phyloP scores from a whole-genome alignment of 2,329 filamentous ascomycete species.

The Sarocladium kiliense region DNA sequence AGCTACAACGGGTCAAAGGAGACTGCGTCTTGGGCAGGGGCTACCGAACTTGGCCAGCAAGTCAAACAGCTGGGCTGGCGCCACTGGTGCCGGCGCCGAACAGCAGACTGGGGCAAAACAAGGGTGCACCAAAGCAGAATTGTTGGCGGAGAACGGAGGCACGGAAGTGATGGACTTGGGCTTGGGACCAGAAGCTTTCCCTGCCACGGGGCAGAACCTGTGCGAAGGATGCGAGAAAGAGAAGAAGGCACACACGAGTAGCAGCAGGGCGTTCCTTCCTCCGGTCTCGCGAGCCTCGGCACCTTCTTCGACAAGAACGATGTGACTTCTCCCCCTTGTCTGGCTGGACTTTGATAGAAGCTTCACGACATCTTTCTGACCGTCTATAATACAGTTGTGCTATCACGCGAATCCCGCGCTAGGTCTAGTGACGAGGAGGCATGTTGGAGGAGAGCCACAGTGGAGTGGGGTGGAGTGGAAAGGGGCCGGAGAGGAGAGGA shows the following conservation, averaged over 20 bases:
- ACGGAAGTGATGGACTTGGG: not conserved
- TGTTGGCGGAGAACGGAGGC: not conserved
- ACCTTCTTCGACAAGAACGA: not conserved
- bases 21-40: not conserved
- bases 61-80: not conserved
- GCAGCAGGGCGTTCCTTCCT: not conserved
- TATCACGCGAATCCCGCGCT: slow-evolving; percentile 6
- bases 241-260: not conserved
- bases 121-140: not conserved
- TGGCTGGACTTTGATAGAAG: not conserved
- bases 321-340: not conserved
- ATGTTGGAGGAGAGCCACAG: slow-evolving; percentile 1
- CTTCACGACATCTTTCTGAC: not conserved
- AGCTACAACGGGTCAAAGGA: not conserved
- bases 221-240: not conserved
- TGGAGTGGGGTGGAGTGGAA: slow-evolving; percentile 3
- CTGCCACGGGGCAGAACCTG: not conserved
- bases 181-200: not conserved
- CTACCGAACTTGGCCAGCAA: not conserved
- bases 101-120: not conserved
- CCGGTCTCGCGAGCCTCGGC: not conserved
- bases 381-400: slow-evolving; percentile 4
- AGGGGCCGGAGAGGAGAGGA: slow-evolving; percentile 5
- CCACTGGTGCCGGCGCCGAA: slow-evolving; percentile 6
- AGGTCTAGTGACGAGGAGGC: not conserved